Evolutionary conservation across 169 alveolate species (phyloP).

Genomic region (Plasmodium coatneyi): DNA sequence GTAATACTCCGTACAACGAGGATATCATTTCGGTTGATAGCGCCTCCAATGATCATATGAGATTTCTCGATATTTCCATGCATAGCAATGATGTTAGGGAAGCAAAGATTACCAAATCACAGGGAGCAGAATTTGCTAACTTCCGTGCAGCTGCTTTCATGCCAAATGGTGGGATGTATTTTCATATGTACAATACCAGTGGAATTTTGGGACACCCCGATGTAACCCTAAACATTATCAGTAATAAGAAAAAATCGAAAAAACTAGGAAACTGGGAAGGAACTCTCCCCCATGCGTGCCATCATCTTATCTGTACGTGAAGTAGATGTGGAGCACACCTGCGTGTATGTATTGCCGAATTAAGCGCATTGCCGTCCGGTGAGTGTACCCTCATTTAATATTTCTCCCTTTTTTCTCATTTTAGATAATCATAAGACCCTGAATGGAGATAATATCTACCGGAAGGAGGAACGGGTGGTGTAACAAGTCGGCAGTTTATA

Average conservation of each 20-base stretch:
- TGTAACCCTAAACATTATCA: neutral
- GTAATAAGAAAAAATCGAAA: neutral
- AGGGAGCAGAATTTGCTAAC: neutral
- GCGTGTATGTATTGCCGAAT: neutral
- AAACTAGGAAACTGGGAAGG: neutral
- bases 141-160: neutral
- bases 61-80: neutral
- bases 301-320: neutral
- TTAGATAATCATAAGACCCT: constrained; percentile 18
- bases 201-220: neutral
- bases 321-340: neutral
- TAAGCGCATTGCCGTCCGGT: neutral
- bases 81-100: neutral
- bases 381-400: neutral
- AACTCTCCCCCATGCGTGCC: neutral
- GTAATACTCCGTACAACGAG: neutral
- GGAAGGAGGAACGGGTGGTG: constrained; percentile 1
- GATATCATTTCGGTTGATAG: neutral
- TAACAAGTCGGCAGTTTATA: neutral
- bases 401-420: neutral
- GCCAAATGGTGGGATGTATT: neutral
- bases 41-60: neutral
- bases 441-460: constrained; percentile 10
- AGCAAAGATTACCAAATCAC: neutral
- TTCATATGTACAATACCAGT: neutral